Conservation (phyloP, 2,329 filamentous ascomycete genomes). For the Grosmannia penicillata region DNA sequence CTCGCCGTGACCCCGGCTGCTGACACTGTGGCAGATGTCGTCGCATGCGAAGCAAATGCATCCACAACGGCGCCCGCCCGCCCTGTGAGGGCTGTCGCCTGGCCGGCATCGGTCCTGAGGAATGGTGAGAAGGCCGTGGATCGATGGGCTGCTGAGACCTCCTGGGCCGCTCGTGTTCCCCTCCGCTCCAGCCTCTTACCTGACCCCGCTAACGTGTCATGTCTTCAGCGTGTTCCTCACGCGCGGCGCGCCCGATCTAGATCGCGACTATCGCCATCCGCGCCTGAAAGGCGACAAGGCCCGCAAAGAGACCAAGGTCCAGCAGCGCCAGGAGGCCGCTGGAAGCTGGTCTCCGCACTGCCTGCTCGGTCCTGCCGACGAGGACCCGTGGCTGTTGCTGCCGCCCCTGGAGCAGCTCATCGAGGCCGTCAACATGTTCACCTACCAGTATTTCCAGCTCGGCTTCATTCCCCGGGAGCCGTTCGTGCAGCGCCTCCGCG, state of each 20-base stretch:
- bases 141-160: too few species aligned
- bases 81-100: constrained; percentile 34
- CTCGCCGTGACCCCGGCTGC: neutral
- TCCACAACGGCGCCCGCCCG: constrained; percentile 9
- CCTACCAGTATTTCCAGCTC: constrained; percentile 41
- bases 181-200: neutral
- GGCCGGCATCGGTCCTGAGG: constrained; percentile 29
- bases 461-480: constrained; percentile 41
- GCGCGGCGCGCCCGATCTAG: constrained; percentile 36
- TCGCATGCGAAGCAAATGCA: constrained; percentile 13
- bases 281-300: constrained; percentile 32
- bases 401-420: constrained; percentile 34
- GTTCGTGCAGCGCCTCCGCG: constrained; percentile 31
- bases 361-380: neutral
- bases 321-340: neutral
- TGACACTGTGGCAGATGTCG: constrained; percentile 8
- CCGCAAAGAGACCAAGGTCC: constrained; percentile 14
- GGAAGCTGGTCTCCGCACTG: neutral
- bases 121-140: too few species aligned
- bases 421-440: constrained; percentile 38
- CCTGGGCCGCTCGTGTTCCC: neutral
- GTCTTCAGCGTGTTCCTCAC: constrained; percentile 31
- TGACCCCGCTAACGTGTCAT: neutral
- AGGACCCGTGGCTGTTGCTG: constrained; percentile 33
- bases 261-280: constrained; percentile 41